phyloP scores from a whole-genome alignment of 2,329 filamentous ascomycete genomes.

The Trichoderma brevicompactum region DNA sequence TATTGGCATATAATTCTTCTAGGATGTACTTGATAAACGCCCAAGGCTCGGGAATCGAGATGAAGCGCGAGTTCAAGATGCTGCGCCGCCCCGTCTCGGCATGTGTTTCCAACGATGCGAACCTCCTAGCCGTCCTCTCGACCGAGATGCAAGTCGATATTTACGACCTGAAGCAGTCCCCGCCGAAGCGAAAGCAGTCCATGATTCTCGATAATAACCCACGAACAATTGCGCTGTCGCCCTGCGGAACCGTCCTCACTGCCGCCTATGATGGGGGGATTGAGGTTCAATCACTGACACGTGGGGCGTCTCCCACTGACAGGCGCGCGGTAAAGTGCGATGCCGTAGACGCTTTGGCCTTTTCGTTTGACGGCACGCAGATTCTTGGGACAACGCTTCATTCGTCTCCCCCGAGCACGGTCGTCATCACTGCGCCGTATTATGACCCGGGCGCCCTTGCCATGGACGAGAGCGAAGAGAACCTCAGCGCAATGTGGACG shows the following conservation, averaged over 20 bases:
- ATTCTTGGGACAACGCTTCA: conserved; percentile 75
- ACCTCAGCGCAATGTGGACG: conserved; percentile 78
- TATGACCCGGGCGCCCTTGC: conserved; percentile 72
- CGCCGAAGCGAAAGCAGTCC: conserved; percentile 72
- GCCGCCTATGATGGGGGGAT: conserved; percentile 88
- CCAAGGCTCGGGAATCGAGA: conserved; percentile 60
- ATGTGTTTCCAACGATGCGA: conserved; percentile 79
- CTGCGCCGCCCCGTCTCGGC: conserved; percentile 74
- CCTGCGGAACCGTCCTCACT: conserved; percentile 79
- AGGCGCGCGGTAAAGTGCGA: conserved; percentile 79
- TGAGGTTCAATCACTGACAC: conserved; percentile 77
- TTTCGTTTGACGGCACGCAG: conserved; percentile 78
- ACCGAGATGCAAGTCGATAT: conserved; percentile 83
- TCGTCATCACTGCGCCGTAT: conserved; percentile 79
- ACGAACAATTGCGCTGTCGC: conserved; percentile 77
- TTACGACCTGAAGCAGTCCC: conserved; percentile 70
- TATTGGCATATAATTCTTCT: conserved; percentile 84
- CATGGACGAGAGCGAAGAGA: conserved; percentile 68
- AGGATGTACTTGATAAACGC: conserved; percentile 80
- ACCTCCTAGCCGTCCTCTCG: conserved; percentile 76
- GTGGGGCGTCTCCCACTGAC: conserved; percentile 66
- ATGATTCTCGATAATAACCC: conserved; percentile 79
- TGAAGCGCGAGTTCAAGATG: conserved; percentile 80
- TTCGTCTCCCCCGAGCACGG: conserved; percentile 67
- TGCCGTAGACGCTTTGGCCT: conserved; percentile 72